These are phyloP conservation scores for Globisporangium mamillatum DNA, from an alignment of 352 stramenopile genomes.

Conservation along the genomic window DNA sequence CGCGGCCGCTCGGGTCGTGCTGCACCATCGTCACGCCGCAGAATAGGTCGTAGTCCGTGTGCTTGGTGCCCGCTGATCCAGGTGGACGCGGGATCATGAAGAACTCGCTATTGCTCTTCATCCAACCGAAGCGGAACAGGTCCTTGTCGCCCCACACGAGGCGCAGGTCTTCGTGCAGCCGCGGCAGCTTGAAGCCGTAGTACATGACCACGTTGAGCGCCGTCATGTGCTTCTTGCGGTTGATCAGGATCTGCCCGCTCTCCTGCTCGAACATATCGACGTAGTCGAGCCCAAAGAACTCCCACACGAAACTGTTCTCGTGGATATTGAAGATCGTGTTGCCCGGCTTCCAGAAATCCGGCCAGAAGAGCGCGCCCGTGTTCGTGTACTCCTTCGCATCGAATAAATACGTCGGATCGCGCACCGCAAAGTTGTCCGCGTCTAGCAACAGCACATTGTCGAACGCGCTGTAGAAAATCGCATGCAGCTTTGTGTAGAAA, in stretches of 20 bases:
- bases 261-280: conserved; percentile 26
- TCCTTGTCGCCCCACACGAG: conserved; percentile 25
- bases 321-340: conserved; percentile 31
- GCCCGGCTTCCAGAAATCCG: conserved; percentile 21
- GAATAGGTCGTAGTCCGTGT: conserved; percentile 32
- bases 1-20: conserved; percentile 35
- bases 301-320: conserved; percentile 21
- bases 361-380: conserved; percentile 25
- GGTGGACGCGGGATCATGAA: conserved; percentile 21
- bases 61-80: conserved; percentile 19
- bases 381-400: conserved; percentile 14
- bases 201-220: conserved; percentile 29
- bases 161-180: conserved; percentile 11
- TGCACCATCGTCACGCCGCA: conserved; percentile 77
- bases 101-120: conserved; percentile 23
- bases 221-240: conserved; percentile 15
- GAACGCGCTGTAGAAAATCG: conserved; percentile 53
- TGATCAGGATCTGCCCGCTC: conserved; percentile 24
- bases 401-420: conserved; percentile 53
- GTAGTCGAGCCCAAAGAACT: conserved; percentile 23
- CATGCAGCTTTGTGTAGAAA: conserved; percentile 60
- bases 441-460: conserved; percentile 56
- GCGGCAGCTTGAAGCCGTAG: conserved; percentile 19
- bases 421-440: conserved; percentile 58
- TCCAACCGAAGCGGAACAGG: conserved; percentile 27